These are phyloP conservation scores for Penicillium sp. DNA, from an alignment of 2,329 filamentous ascomycete species.

Conservation along the genomic window DNA sequence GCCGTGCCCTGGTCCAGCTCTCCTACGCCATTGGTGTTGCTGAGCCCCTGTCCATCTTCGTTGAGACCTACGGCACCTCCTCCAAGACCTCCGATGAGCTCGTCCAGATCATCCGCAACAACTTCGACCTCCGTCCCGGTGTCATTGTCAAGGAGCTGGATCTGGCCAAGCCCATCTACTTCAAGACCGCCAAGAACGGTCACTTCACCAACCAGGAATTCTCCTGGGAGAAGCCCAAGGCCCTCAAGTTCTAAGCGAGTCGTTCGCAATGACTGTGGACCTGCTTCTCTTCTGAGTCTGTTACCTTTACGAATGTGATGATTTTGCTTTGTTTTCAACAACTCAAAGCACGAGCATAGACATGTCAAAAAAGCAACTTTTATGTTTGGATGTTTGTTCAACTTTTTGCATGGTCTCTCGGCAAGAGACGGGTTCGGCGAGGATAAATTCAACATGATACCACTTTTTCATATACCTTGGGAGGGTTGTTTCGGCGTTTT, in stretches of 20 bases:
- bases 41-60: conserved; percentile 94
- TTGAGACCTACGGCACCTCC: conserved; percentile 95
- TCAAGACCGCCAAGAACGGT: conserved; percentile 97
- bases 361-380: conserved; percentile 18
- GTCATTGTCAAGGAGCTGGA: conserved; percentile 97
- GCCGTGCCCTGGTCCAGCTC: conserved; percentile 90
- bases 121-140: conserved; percentile 97
- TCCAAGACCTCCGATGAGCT: conserved; percentile 82
- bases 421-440: conserved; percentile 32
- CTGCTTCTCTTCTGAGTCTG: too few relatives aligned
- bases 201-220: conserved; percentile 99
- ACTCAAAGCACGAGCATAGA: conserved; percentile 42
- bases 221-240: conserved; percentile 96
- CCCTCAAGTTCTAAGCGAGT: conserved; percentile 69
- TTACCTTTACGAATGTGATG: conserved; percentile 37
- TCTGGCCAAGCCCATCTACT: conserved; percentile 93
- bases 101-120: conserved; percentile 83
- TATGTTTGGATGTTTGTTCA: too few relatives aligned
- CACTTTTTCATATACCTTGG: conserved; percentile 37
- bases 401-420: conserved; percentile 36
- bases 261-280: too few relatives aligned
- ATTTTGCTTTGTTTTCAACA: conserved; percentile 46
- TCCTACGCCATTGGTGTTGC: conserved; percentile 99
- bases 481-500: conserved; percentile 36
- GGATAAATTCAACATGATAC: conserved; percentile 44